Percentiles rank a stretch among this genome's conserved stretches.
These are phyloP conservation scores for Penicillium dipodomyicola DNA, from an alignment of 495 filamentous ascomycete genomes.

Conservation along the genomic window DNA sequence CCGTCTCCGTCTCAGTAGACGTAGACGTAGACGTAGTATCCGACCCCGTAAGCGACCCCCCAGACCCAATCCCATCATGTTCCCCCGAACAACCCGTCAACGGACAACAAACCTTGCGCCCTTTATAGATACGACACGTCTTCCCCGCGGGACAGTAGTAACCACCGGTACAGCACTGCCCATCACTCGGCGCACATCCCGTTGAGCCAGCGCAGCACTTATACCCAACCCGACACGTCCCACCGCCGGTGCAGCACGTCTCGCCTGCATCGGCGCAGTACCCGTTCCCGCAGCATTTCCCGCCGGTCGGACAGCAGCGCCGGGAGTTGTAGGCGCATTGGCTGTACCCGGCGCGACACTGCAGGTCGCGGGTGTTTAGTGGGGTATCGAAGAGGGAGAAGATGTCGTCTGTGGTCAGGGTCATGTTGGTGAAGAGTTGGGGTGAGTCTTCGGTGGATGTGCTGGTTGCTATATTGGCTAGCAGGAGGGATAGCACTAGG, in stretches of 20 bases:
- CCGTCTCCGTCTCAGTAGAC: not conserved
- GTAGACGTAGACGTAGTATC: not conserved
- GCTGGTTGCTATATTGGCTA: conserved; percentile 1
- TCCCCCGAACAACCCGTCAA: conserved; percentile 18
- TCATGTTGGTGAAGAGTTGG: conserved; percentile 10
- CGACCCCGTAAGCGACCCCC: not conserved
- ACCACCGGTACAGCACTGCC: conserved; percentile 21
- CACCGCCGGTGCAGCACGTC: conserved; percentile 15
- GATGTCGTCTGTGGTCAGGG: not conserved
- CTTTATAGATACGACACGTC: conserved; percentile 15
- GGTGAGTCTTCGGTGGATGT: conserved; percentile 7
- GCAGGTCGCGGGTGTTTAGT: conserved; percentile 3
- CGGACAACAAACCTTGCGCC: conserved; percentile 21
- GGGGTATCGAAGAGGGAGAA: conserved; percentile 5
- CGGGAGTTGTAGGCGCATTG: conserved; percentile 14
- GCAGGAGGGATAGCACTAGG: conserved; percentile 5
- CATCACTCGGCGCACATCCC: conserved; percentile 17
- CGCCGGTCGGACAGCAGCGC: conserved; percentile 15
- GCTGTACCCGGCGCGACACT: conserved; percentile 16
- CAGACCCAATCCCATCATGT: not conserved
- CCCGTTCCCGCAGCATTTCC: conserved; percentile 18
- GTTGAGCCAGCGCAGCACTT: conserved; percentile 19
- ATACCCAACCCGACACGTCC: conserved; percentile 21
- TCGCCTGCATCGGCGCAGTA: conserved; percentile 19
- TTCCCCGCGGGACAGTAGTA: conserved; percentile 23